Base-by-base conservation (phyloP, 2,329 filamentous ascomycete genomes). In the Colletotrichum liriopes region DNA sequence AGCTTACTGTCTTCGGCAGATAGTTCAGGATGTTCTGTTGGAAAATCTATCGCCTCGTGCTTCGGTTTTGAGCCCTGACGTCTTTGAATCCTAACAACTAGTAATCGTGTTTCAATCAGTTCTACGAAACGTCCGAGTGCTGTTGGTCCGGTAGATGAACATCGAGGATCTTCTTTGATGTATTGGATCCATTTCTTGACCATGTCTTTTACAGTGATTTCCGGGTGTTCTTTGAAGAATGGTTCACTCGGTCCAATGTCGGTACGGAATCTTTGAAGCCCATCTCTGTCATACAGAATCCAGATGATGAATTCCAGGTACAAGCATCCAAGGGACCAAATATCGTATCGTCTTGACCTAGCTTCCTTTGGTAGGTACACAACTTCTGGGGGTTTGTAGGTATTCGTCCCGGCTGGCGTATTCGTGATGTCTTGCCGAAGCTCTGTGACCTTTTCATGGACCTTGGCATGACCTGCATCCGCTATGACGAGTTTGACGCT, bases 161-260 rank as follows among this genome's bases (percentile, higher is more conserved):
- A 60, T 11, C 56, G 56, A 9, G 56, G 56, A 29, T 60, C 56
- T 5, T 45, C 37, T 23, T 60, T 60, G 26, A 60, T 45, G 9
- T 41, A 11, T 26, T 45, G 26, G 5, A 60, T 60, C 56, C 56
- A 60, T 14, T 35, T 29, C 20, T 32, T 47, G 8, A 60, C 56
- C 26, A 29, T 29, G 6, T 47, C 26, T n/a, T 60, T 60, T 2
- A 29, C n/a, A 1, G 23, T 23, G 2, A 32, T n/a, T 3, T 29
- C 8, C 1, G 39, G 7, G 4, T 47, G 1, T 35, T 47, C 41
- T 5, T 12, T 14, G 56, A 32, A 60, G 3, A n/a, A 47, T 1
- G 56, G 56, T 16, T 43, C 5, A 9, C 29, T 43, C 1, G 20
- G 14, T 16, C 56, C 56, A n/a, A 60, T 45, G 18, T 60, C 16